phyloP scores from a whole-genome alignment of 495 filamentous ascomycete genomes.

The Aspergillus diversus region DNA sequence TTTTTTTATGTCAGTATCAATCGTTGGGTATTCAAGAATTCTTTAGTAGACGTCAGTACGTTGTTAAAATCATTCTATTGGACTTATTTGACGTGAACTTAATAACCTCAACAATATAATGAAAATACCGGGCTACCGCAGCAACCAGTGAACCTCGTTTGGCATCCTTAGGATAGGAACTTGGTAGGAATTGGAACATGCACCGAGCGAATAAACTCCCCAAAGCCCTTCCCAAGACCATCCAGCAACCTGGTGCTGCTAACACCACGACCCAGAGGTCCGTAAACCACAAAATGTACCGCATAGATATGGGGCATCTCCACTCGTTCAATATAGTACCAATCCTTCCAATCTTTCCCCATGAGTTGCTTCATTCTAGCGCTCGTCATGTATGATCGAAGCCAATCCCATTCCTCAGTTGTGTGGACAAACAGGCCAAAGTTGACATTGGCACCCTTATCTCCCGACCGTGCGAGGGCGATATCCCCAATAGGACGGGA shows the following conservation, averaged over 20 bases:
- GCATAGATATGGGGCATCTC: slow-evolving; percentile 26
- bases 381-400: slow-evolving; percentile 30
- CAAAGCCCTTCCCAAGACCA: slow-evolving; percentile 35
- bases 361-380: slow-evolving; percentile 27
- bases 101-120: background rate
- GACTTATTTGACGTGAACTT: background rate
- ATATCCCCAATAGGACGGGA: slow-evolving; percentile 26
- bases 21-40: too few species aligned
- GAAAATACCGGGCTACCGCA: too few species aligned
- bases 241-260: slow-evolving; percentile 30
- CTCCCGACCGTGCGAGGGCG: slow-evolving; percentile 34
- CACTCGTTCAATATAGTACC: slow-evolving; percentile 26
- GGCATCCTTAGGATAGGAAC: slow-evolving; percentile 6
- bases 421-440: slow-evolving; percentile 32
- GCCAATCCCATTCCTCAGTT: slow-evolving; percentile 30
- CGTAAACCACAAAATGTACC: slow-evolving; percentile 34
- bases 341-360: slow-evolving; percentile 31
- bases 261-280: slow-evolving; percentile 30
- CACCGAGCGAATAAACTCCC: slow-evolving; percentile 30
- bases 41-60: too few species aligned
- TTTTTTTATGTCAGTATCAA: too few species aligned
- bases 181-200: slow-evolving; percentile 27
- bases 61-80: too few species aligned
- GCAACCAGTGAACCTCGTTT: background rate
- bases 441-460: slow-evolving; percentile 36